Evolutionary conservation across 305 asterid genomes (phyloP).

Genomic region (Fraxinus paxiana): DNA sequence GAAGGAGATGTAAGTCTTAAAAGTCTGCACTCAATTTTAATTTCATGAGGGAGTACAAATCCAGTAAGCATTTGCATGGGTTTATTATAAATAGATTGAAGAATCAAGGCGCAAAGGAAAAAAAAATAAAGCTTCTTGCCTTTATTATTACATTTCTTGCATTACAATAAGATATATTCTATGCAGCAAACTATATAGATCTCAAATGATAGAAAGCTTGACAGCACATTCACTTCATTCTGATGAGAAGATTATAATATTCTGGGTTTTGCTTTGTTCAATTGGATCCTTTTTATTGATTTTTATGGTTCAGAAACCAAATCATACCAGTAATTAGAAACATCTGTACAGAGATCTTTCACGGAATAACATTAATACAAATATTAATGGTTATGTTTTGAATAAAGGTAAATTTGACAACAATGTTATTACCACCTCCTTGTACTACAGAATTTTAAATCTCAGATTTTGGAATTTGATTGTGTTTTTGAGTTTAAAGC

Average conservation of each 20-base stretch:
- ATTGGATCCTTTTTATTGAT: neutral
- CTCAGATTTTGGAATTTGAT: neutral
- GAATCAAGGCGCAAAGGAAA: neutral
- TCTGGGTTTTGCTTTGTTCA: neutral
- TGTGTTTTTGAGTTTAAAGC: neutral
- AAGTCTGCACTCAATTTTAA: neutral
- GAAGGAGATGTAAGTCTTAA: conserved; percentile 92
- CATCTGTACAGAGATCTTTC: neutral
- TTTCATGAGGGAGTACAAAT: neutral
- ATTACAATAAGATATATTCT: neutral
- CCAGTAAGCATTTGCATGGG: neutral
- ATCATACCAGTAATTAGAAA: neutral
- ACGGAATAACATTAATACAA: neutral
- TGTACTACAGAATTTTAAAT: neutral
- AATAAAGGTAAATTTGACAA: neutral
- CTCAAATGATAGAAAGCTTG: neutral
- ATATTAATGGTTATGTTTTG: neutral
- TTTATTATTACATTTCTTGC: neutral
- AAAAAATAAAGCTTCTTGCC: neutral
- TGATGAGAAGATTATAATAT: neutral
- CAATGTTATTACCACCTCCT: neutral
- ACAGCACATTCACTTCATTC: neutral
- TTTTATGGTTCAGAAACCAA: neutral
- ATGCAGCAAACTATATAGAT: neutral
- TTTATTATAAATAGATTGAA: neutral